Base-by-base conservation (phyloP, 495 filamentous ascomycete species). In the Xylaria grammica region DNA sequence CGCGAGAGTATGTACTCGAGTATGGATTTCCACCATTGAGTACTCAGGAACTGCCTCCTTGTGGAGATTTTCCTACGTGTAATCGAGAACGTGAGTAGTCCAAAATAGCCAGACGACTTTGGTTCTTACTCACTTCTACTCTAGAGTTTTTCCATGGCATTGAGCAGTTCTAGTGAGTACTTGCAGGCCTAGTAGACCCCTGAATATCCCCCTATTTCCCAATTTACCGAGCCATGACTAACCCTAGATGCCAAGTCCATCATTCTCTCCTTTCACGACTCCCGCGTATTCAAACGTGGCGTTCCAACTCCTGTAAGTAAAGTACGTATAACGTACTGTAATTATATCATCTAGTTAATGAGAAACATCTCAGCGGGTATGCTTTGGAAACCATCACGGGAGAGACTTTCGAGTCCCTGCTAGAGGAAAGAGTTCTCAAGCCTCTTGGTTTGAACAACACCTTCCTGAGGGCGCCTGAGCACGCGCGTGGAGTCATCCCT, bases 401-500 rank as follows among this genome's bases (percentile, higher is more conserved):
- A 2, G 74, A 73, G 57, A 26, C 65, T 1, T 78, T 75, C 51
- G 65, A 78, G 10, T 58, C 75, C 0, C 66, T 84, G 11, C 71
- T 87, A 19, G 55, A 80, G 32, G 72, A 75, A 9, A 56, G 68
- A 13, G 57, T 87, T 24, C 60, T 83, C 26, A 62, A 68, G 19
- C 81, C 81, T 0, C 72, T 87, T 3, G 73, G 74, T 4, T 65
- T 88, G 17, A 81, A 69, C 4, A 75, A 79, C 22, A 81, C 75
- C 4, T 77, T 78, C 48, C 65, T 72, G 9, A 65, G 66, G 24
- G 58, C 68, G 1, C 78, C 79, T 2, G 67, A 74, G 27, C 67
- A 71, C 19, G 67, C 75, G 0, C 62, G 68, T 1, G 76, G 76
- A 1, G 60, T 79, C 7, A 78, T 80, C 26, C 79, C 78, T 0